These are phyloP conservation scores for Hymenochaete sp. DNA, from an alignment of 1,284 basidiomycete species.

Conservation along the genomic window DNA sequence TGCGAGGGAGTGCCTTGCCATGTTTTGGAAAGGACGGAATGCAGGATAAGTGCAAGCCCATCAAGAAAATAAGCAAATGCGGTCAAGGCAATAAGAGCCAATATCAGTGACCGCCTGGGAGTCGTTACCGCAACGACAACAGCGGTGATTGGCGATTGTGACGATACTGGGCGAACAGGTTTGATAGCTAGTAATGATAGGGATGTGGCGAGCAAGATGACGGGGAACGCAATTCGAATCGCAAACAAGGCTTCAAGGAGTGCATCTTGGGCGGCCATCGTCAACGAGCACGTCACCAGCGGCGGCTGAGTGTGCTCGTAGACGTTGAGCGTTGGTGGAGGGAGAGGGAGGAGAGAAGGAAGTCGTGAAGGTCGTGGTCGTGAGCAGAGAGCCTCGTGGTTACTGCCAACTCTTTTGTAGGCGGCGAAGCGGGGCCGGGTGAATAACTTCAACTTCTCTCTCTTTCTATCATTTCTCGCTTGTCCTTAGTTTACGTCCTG, in stretches of 20 bases:
- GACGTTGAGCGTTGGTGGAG: conserved; percentile 8
- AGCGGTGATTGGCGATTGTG: conserved; percentile 52
- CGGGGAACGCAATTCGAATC: conserved; percentile 55
- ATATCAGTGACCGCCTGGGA: conserved; percentile 66
- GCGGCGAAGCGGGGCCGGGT: too few species aligned
- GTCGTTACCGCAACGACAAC: conserved; percentile 63
- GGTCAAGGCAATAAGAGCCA: conserved; percentile 57
- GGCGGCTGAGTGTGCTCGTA: conserved; percentile 17
- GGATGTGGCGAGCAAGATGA: conserved; percentile 49
- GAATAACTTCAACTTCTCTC: too few species aligned
- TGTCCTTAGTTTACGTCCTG: conserved; percentile 7
- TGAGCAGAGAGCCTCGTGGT: conserved; percentile 16
- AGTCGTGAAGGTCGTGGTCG: conserved; percentile 18
- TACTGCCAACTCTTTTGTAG: conserved; percentile 5
- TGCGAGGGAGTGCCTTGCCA: conserved; percentile 38
- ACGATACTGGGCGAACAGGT: conserved; percentile 31
- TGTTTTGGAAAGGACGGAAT: conserved; percentile 51
- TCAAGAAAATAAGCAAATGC: conserved; percentile 84
- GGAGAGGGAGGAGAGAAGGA: conserved; percentile 14
- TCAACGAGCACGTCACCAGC: conserved; percentile 4
- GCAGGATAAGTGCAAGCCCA: conserved; percentile 59
- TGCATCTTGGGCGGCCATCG: conserved; percentile 22
- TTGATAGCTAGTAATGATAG: conserved; percentile 49
- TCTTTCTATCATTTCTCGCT: conserved; percentile 7
- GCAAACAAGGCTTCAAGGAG: conserved; percentile 39